Evolutionary conservation across 805 yeast species (phyloP), one percentile per base, ranked within the genome.

Genomic region (Pichia nakasei): DNA sequence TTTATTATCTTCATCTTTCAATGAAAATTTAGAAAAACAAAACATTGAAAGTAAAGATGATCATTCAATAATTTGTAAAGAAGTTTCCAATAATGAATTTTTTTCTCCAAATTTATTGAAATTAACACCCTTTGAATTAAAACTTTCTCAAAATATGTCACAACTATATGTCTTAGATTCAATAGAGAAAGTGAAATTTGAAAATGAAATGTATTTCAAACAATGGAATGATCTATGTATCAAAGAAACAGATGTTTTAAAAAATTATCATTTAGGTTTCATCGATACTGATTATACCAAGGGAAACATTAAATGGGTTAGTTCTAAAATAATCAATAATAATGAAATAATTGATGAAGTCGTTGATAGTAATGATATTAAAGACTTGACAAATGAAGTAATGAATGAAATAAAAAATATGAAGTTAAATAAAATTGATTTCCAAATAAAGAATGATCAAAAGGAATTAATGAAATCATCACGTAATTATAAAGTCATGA

Each of bases 81-180:
- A 29, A 11, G 11, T 17, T 8, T 9, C 15, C 7, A 32, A 17
- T 9, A 20, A 18, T 18, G 20, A 17, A 17, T 36, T 48, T 18
- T 24, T 44, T 13, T 41, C 46, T 2, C 33, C 46, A 7, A 47
- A 46, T 39, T 31, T 48, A 15, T 46, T 47, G 19, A 31, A 19
- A 11, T 15, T 42, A 9, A 46, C 52, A 12, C 38, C 29, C 11
- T 48, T 46, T 46, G 52, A 48, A 37, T n/a, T 9, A 22, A 4
- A 12, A 9, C 8, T 48, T 2, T 38, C 44, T 17, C 11, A 39
- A 6, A 41, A 42, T 19, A 12, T 48, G 18, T 18, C 39, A 19
- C 34, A 35, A 2, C 19, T 46, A 20, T 36, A 21, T 26, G 22
- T 45, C 12, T 22, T 45, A 5, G 39, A 45, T 35, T 21, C 48